Conservation (phyloP, 805 yeast genomes). For the Ogataea ramenticola region DNA sequence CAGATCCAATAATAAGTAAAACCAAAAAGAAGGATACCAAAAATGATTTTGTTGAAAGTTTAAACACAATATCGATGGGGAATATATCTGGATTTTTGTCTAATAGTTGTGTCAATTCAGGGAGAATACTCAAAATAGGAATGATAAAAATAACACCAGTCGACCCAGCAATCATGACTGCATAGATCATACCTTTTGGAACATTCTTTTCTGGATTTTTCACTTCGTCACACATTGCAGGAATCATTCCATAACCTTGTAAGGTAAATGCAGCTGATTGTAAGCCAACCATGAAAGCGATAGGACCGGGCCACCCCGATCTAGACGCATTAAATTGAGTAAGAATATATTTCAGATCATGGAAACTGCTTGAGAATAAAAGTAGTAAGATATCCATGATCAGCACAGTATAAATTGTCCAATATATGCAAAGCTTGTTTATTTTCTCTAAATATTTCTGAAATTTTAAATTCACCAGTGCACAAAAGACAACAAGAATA, state of each 20-base stretch:
- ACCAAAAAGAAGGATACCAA: conserved; percentile 64
- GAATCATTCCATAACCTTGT: conserved; percentile 78
- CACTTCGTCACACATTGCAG: conserved; percentile 79
- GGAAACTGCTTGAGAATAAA: conserved; percentile 49
- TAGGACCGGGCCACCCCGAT: conserved; percentile 67
- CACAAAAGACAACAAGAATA: conserved; percentile 49
- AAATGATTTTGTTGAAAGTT: conserved; percentile 59
- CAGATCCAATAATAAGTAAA: conserved; percentile 59
- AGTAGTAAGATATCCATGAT: conserved; percentile 59
- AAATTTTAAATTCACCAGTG: conserved; percentile 55
- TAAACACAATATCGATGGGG: conserved; percentile 75
- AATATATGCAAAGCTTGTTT: conserved; percentile 61
- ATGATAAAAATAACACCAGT: conserved; percentile 67
- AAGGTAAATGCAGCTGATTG: conserved; percentile 74
- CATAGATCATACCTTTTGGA: conserved; percentile 63
- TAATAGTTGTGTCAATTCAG: conserved; percentile 50
- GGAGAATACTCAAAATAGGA: conserved; percentile 66
- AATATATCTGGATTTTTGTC: conserved; percentile 60
- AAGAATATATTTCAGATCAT: conserved; percentile 51
- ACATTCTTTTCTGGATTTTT: conserved; percentile 65
- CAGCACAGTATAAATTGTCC: conserved; percentile 68
- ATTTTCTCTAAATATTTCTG: conserved; percentile 54
- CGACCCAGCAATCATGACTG: conserved; percentile 57
- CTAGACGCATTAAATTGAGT: conserved; percentile 63
- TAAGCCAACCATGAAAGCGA: conserved; percentile 71